Evolutionary conservation across 257 asterid species (phyloP), one percentile per base, ranked within the genome.

Genomic region (Solanum peruvianum): DNA sequence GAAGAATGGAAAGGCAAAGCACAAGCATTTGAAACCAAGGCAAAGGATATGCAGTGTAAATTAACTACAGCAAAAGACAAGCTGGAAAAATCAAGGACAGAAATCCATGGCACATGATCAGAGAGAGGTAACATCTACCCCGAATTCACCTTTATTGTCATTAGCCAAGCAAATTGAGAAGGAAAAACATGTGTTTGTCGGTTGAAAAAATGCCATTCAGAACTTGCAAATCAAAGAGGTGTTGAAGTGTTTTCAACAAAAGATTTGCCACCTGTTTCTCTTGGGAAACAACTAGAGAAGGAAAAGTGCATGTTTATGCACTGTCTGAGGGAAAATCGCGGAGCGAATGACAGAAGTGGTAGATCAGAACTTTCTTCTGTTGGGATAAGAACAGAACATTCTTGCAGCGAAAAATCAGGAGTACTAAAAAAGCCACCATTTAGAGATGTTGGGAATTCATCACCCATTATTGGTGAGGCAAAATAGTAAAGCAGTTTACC

Each of bases 1-100:
- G 89, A 92, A 87, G 96, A 92, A 83, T 96, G 98, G 98, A 91
- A 88, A 89, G 94, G 86, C 72, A 94, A 85, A 84, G 94, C 98
- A 29, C 91, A 87, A 14, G 73, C 81, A n/a, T 89, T 86, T 33
- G 93, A 96, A 90, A 89, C 70, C 88, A 92, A 91, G 90, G 94
- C 91, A 4, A 87, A 87, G 15, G 91, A 90, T 49, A 49, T 49
- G 8, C 87, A 91, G 58, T 88, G 82, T 37, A 88, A 94, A 86
- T n/a, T 92, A 84, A 88, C 90, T 10, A 29, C 39, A 31, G 83
- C 91, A 2, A 92, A 90, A 86, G 93, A 83, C 86, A 56, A 91
- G 86, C 88, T 89, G 86, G 91, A 81, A 70, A 88, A 87, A 86
- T 76, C 90, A 9, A 91, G 84, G 71, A 64, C 82, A 81, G 23